Evolutionary conservation across 2,329 filamentous ascomycete genomes (phyloP), one percentile per base, ranked within the genome.

Genomic region (Zelopaecilomyces penicillatus): DNA sequence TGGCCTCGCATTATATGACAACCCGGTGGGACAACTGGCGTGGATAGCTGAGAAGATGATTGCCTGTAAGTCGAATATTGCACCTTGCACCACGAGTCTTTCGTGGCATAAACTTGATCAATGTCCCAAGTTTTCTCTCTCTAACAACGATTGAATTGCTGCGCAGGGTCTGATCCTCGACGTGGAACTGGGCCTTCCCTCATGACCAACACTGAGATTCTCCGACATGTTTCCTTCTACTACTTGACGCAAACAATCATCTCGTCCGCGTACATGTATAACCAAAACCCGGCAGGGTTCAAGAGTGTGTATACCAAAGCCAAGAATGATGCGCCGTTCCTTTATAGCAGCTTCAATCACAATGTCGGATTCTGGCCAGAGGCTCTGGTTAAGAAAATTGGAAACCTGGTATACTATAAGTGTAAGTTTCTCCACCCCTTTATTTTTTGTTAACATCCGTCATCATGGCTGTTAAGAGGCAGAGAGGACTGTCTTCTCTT

Each of bases 41-140:
- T 71, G 66, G 52, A 57, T 71, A 2, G 68, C 65, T 1, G 65
- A 71, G 48, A 69, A 72, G 42, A 50, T 53, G 30, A 50, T 57
- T 12, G 49, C 51, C 36, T 50, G 45, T 50, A 41, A 47, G 50
- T 46, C 5, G 31, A 37, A 38, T 51, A n/a, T 19, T 19, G 19
- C 19, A 19, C 19, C 19, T 19, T 19, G 19, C 19, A 19, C 19
- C 19, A 19, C 19, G 19, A 19, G 19, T 19, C 19, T 19, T 19
- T 19, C 19, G 19, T 19, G 19, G 19, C 19, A 19, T 19, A 19
- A 19, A 19, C 19, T 19, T 19, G 2, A 19, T 19, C 19, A 19
- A 19, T 19, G 19, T 19, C 19, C 19, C 19, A 19, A 19, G 19
- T 19, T 19, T 19, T 19, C 19, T 19, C 19, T 19, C 19, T 19